Percentiles rank a stretch among this genome's conserved stretches.
Evolutionary conservation across 75 land plant genomes (phyloP).

Genomic region (Pinus taeda): DNA sequence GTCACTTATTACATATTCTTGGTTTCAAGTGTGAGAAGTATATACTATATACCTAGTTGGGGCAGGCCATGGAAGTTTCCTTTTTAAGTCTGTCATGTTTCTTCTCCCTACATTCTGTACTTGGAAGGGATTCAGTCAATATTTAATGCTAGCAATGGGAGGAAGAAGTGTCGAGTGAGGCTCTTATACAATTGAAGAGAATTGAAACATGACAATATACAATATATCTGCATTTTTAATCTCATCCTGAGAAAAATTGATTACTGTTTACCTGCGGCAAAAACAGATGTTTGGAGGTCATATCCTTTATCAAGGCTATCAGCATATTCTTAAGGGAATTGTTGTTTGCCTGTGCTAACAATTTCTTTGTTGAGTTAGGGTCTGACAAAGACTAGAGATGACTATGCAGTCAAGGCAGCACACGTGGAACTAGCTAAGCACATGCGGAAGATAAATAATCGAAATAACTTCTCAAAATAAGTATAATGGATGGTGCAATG

Average conservation of each 20-base stretch:
- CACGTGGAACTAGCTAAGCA: slow-evolving; percentile 99
- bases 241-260: background rate
- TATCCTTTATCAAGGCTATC: background rate
- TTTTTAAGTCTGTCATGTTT: too few relatives aligned
- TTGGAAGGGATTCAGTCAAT: too few relatives aligned
- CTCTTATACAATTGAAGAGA: background rate
- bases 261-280: background rate
- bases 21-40: too few relatives aligned
- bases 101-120: too few relatives aligned
- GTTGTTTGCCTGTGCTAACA: background rate
- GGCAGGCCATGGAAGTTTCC: too few relatives aligned
- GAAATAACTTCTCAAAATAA: background rate
- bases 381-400: slow-evolving; percentile 92
- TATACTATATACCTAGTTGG: too few relatives aligned
- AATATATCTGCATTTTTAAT: background rate
- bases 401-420: slow-evolving; percentile 95
- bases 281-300: background rate
- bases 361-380: slow-evolving; percentile 46
- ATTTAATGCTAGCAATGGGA: too few relatives aligned
- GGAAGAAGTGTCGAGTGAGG: too few relatives aligned
- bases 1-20: too few relatives aligned
- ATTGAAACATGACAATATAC: background rate
- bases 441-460: slow-evolving; percentile 80
- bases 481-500: background rate
- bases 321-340: background rate